phyloP scores from a whole-genome alignment of 2,329 filamentous ascomycete genomes.

The Colletotrichum sp. region DNA sequence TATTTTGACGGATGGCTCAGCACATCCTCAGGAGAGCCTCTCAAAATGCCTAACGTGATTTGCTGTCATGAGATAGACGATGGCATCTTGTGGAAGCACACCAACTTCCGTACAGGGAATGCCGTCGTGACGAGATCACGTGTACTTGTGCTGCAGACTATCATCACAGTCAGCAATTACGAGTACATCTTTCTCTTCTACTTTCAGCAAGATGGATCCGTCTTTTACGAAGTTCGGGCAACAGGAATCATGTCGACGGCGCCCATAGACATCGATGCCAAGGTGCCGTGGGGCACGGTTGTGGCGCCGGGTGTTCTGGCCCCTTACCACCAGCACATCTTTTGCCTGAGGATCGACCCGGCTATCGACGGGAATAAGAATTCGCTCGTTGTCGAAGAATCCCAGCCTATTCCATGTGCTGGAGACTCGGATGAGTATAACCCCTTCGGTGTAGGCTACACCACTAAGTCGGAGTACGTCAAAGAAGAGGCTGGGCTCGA shows the following conservation, averaged over 20 bases:
- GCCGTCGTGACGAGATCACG: conserved; percentile 63
- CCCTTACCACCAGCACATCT: conserved; percentile 73
- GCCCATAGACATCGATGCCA: conserved; percentile 58
- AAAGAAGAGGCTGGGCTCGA: conserved; percentile 50
- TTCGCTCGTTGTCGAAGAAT: conserved; percentile 48
- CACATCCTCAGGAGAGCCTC: conserved; percentile 32
- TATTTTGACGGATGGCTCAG: conserved; percentile 40
- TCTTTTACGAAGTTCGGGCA: conserved; percentile 38
- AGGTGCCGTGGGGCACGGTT: conserved; percentile 64
- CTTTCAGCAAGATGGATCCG: conserved; percentile 57
- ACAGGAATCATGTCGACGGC: conserved; percentile 48
- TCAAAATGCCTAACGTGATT: conserved; percentile 37
- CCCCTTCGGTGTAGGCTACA: conserved; percentile 55
- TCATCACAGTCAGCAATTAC: conserved; percentile 71
- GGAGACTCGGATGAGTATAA: conserved; percentile 37
- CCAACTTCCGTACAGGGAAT: conserved; percentile 64
- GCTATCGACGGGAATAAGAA: conserved; percentile 61
- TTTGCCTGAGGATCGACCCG: conserved; percentile 68
- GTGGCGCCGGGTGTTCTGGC: conserved; percentile 67
- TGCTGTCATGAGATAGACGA: conserved; percentile 48
- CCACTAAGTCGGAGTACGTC: conserved; percentile 46
- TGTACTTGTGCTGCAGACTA: conserved; percentile 66
- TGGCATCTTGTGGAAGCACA: conserved; percentile 69
- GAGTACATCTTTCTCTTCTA: conserved; percentile 55
- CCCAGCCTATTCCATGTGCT: conserved; percentile 44